Percentiles rank a stretch among this genome's conserved stretches.
Evolutionary conservation across 257 asterid species (phyloP).

Genomic region (Nicotiana paniculata): DNA sequence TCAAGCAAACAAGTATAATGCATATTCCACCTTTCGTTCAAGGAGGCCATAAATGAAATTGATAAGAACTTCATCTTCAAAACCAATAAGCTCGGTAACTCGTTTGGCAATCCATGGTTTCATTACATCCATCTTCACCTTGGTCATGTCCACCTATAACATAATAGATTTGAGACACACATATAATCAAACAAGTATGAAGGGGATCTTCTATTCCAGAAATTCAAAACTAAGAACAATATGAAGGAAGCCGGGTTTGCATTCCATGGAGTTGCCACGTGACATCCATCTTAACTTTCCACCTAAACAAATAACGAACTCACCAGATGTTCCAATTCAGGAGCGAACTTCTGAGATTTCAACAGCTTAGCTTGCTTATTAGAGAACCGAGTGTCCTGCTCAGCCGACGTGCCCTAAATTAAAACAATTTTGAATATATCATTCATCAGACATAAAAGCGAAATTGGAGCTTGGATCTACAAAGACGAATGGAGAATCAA

Average conservation of each 20-base stretch:
- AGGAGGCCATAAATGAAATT: conserved; percentile 84
- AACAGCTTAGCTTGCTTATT: conserved; percentile 94
- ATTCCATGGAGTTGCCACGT: background rate
- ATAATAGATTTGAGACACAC: background rate
- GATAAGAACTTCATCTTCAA: conserved; percentile 97
- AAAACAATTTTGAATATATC: background rate
- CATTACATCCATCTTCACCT: conserved; percentile 91
- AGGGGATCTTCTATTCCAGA: conserved; percentile 8
- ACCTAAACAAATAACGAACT: conserved; percentile 8
- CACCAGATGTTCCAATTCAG: conserved; percentile 88
- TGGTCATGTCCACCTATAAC: conserved; percentile 81
- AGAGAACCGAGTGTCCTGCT: conserved; percentile 97
- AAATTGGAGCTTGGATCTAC: background rate
- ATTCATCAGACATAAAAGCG: background rate
- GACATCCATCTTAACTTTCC: conserved; percentile 9
- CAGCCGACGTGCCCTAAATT: conserved; percentile 94
- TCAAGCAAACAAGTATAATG: background rate
- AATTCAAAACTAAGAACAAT: conserved; percentile 8
- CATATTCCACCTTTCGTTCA: conserved; percentile 71
- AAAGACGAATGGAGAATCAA: background rate
- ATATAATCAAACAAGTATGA: background rate
- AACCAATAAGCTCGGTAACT: conserved; percentile 93
- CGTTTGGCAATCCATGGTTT: conserved; percentile 97
- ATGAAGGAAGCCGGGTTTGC: background rate
- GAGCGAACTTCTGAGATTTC: conserved; percentile 91